phyloP scores from a whole-genome alignment of 768 basidiomycete genomes.

The Albatrellus ellisii region DNA sequence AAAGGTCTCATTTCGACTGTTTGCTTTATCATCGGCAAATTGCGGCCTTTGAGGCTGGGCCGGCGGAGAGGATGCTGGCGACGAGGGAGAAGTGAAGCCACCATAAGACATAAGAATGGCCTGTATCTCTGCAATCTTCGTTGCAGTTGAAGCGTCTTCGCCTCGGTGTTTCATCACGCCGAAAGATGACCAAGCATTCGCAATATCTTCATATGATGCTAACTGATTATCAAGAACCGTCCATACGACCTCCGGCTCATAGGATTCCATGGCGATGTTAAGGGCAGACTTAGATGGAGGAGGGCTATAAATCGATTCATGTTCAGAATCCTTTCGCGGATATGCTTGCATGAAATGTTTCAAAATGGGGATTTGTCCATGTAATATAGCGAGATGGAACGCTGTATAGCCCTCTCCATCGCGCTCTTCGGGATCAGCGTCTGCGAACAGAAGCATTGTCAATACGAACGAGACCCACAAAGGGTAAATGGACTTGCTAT shows the following conservation, averaged over 20 bases:
- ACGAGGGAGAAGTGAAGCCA: conserved; percentile 21
- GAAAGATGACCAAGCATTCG: conserved; percentile 32
- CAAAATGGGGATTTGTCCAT: conserved; percentile 38
- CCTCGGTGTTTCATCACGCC: not conserved
- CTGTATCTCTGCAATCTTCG: conserved; percentile 37
- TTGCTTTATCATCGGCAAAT: not conserved
- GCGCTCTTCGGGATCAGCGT: conserved; percentile 61
- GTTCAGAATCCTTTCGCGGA: conserved; percentile 40
- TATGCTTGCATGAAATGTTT: conserved; percentile 50
- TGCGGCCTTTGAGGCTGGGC: conserved; percentile 16
- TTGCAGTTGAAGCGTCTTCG: too few relatives aligned
- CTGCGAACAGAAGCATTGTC: conserved; percentile 23
- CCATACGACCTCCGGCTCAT: conserved; percentile 52
- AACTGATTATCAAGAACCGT: conserved; percentile 48
- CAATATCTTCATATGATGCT: conserved; percentile 33
- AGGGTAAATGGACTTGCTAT: conserved; percentile 35
- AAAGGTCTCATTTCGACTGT: too few relatives aligned
- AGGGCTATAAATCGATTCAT: conserved; percentile 32
- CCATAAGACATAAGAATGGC: conserved; percentile 40
- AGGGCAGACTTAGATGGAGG: conserved; percentile 33
- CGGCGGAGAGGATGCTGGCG: conserved; percentile 23
- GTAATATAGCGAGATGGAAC: conserved; percentile 50
- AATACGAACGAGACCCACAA: conserved; percentile 5
- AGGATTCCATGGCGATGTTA: conserved; percentile 43
- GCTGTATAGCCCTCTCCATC: conserved; percentile 44